Evolutionary conservation across 768 basidiomycete genomes (phyloP), one percentile per base, ranked within the genome.

Genomic region (Naganishia kalamii): DNA sequence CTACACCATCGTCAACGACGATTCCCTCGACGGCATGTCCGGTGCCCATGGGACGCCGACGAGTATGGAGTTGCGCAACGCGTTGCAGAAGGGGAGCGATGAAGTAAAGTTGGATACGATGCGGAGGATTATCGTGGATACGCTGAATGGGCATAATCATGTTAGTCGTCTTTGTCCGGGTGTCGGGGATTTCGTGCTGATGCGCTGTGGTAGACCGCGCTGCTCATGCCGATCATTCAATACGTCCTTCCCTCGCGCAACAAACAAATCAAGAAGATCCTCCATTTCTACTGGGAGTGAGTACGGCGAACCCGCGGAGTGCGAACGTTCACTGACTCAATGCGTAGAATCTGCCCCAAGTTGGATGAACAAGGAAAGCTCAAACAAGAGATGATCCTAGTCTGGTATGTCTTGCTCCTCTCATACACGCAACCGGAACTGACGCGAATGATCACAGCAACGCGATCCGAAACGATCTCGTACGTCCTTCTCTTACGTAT

Each of bases 341-440:
- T 6, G 6, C 23, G 12, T 48, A 98, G 80, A 88, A 71, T 98
- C 23, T 98, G 93, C 80, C 94, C 94, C 10, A 97, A 97, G 79
- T 87, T 93, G 68, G 94, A 98, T 72, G 94, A 98, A 73, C 87
- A 85, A 69, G 94, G 94, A 54, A 98, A 97, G 80, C 80, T 98
- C 70, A 97, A 94, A 84, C 96, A 98, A 80, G 94, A 99, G 81
- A 98, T 98, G 94, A 98, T 97, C 75, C 85, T 98, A 60, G 94
- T 98, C 33, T 92, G 93, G 91, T 93, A 78, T 77, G 90, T 85
- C 19, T 40, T 37, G 7, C 7, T 60, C 49, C 17, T 54, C 30
- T 46, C 21, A 27, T 50, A 44, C 30, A 21, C 50, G 63, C 63
- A 71, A 13, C 23, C 15, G 29, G 17, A 2, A 43, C 4, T 69